Percentiles rank a stretch among this genome's conserved stretches.
Conservation (phyloP, 2,329 filamentous ascomycete species). For the Aspergillus calidoustus region DNA sequence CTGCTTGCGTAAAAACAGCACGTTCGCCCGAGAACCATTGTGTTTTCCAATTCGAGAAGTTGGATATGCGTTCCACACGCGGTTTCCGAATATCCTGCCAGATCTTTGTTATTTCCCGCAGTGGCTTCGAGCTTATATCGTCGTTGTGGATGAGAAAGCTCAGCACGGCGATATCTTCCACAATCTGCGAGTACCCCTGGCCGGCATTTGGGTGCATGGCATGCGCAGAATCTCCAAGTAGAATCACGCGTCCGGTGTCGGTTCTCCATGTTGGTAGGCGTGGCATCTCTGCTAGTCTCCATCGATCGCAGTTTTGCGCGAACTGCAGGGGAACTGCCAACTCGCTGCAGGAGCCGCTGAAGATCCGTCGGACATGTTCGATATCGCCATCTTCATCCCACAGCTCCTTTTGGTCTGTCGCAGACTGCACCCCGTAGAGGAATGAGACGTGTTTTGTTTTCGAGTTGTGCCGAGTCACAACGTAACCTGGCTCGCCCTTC, state of each 20-base stretch:
- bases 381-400: background rate
- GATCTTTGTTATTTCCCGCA: background rate
- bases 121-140: background rate
- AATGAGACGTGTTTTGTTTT: background rate
- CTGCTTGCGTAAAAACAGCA: background rate
- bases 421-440: background rate
- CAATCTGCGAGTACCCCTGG: background rate
- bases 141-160: background rate
- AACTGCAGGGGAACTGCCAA: background rate
- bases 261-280: background rate
- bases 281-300: background rate
- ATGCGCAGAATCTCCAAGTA: background rate
- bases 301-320: background rate
- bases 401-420: background rate
- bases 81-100: background rate
- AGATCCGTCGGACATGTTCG: background rate
- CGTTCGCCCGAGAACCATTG: background rate
- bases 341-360: background rate
- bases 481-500: background rate
- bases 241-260: background rate
- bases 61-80: background rate
- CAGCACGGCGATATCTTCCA: background rate
- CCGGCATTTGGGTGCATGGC: conserved; percentile 3
- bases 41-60: background rate
- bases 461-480: background rate